Conservation (phyloP, 768 basidiomycete species). For the Tephrocybe rancida region DNA sequence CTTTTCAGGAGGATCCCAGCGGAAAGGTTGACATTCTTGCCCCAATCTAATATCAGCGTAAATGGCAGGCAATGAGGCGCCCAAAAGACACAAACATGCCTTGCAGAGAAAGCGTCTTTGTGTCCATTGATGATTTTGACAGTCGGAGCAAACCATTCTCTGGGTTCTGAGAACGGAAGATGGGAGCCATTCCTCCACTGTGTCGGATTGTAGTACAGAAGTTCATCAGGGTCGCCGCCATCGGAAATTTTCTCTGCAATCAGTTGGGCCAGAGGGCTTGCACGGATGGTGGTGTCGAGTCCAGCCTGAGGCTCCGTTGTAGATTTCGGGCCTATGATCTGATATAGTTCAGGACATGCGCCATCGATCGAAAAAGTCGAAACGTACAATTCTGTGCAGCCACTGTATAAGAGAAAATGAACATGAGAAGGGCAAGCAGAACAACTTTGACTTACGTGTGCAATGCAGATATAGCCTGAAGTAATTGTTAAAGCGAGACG, state of each 20-base stretch:
- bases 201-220: slow-evolving; percentile 49
- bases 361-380: neutral
- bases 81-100: slow-evolving; percentile 24
- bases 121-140: slow-evolving; percentile 48
- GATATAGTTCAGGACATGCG: neutral
- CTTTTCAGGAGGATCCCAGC: slow-evolving; percentile 35
- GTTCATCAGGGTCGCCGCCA: slow-evolving; percentile 44
- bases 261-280: slow-evolving; percentile 48
- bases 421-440: neutral
- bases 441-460: slow-evolving; percentile 43
- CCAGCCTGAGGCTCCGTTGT: slow-evolving; percentile 59
- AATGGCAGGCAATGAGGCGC: neutral
- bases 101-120: slow-evolving; percentile 52
- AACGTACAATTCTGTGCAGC: slow-evolving; percentile 45
- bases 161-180: slow-evolving; percentile 38
- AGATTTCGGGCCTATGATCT: slow-evolving; percentile 55
- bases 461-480: slow-evolving; percentile 59
- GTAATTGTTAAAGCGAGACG: neutral
- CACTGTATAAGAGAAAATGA: slow-evolving; percentile 27
- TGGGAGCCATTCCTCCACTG: slow-evolving; percentile 52
- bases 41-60: slow-evolving; percentile 35
- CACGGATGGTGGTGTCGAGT: slow-evolving; percentile 51
- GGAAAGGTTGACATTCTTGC: slow-evolving; percentile 45
- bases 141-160: slow-evolving; percentile 48
- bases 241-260: slow-evolving; percentile 46